Evolutionary conservation across 257 asterid genomes (phyloP).

Genomic region (Scutellaria galericulata): DNA sequence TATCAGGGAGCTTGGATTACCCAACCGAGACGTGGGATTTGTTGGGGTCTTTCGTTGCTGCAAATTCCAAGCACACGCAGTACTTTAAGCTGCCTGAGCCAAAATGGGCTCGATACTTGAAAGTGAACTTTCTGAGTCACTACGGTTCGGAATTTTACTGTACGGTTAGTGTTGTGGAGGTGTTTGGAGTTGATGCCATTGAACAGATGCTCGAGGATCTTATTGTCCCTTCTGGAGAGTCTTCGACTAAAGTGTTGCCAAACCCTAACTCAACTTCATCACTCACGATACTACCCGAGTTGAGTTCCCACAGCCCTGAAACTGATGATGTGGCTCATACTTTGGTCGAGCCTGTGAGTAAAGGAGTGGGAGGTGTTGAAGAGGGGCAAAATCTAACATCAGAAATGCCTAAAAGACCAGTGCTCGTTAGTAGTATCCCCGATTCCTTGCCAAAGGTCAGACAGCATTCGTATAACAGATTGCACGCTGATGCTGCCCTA

Average conservation of each 20-base stretch:
- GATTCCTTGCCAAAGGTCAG: conserved; percentile 58
- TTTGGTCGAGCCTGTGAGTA: conserved; percentile 42
- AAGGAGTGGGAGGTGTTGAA: conserved; percentile 46
- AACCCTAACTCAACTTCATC: conserved; percentile 53
- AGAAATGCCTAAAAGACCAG: conserved; percentile 50
- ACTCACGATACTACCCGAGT: conserved; percentile 50
- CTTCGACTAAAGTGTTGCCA: conserved; percentile 46
- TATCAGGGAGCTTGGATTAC: conserved; percentile 74
- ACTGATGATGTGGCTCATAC: conserved; percentile 36
- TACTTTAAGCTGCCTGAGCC: conserved; percentile 86
- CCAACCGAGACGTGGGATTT: conserved; percentile 80
- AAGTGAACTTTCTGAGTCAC: conserved; percentile 72
- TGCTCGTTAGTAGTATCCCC: conserved; percentile 35
- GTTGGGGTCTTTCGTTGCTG: conserved; percentile 77
- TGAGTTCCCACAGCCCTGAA: conserved; percentile 42
- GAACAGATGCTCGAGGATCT: conserved; percentile 98
- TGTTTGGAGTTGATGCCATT: conserved; percentile 91
- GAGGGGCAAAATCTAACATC: conserved; percentile 45
- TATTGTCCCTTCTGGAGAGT: conserved; percentile 62
- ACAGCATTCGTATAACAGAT: conserved; percentile 65
- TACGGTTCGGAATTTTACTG: conserved; percentile 97
- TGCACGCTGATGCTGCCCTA: conserved; percentile 92
- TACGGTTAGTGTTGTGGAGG: conserved; percentile 85
- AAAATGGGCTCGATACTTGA: conserved; percentile 88
- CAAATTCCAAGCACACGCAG: conserved; percentile 85